phyloP scores from a whole-genome alignment of 2,329 filamentous ascomycete genomes.

The Pseudogymnoascus sp. region DNA sequence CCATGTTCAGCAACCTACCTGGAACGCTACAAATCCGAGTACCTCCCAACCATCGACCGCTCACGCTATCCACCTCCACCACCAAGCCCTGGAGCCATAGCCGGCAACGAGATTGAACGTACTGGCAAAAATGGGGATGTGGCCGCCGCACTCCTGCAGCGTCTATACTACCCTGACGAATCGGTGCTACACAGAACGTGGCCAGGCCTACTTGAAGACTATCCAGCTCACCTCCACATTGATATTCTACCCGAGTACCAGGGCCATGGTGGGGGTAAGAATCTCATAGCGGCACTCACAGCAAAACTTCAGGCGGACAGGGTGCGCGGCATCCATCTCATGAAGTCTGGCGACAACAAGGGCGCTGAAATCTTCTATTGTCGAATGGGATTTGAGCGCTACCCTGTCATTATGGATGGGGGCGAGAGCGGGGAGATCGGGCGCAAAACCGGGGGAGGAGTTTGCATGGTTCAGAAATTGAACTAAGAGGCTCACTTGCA shows the following conservation, averaged over 20 bases:
- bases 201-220: background rate
- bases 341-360: slow-evolving; percentile 6
- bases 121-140: background rate
- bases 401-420: background rate
- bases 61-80: background rate
- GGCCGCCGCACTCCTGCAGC: background rate
- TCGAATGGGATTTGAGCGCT: slow-evolving; percentile 6
- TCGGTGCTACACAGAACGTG: background rate
- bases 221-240: slow-evolving; percentile 4
- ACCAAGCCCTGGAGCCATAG: background rate
- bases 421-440: background rate
- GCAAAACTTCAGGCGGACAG: background rate
- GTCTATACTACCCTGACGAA: slow-evolving; percentile 1
- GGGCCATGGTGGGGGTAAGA: slow-evolving; percentile 2
- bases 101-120: slow-evolving; percentile 4
- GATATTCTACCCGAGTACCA: slow-evolving; percentile 9
- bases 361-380: background rate
- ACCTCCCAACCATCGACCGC: background rate
- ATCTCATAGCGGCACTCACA: background rate
- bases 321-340: slow-evolving; percentile 2
- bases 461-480: slow-evolving; percentile 7
- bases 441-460: slow-evolving; percentile 5
- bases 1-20: slow-evolving; percentile 4
- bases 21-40: background rate
- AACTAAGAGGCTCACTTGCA: background rate